Evolutionary conservation across 2,329 filamentous ascomycete genomes (phyloP), one percentile per base, ranked within the genome.

Genomic region (Ceratocystis alfenasii): DNA sequence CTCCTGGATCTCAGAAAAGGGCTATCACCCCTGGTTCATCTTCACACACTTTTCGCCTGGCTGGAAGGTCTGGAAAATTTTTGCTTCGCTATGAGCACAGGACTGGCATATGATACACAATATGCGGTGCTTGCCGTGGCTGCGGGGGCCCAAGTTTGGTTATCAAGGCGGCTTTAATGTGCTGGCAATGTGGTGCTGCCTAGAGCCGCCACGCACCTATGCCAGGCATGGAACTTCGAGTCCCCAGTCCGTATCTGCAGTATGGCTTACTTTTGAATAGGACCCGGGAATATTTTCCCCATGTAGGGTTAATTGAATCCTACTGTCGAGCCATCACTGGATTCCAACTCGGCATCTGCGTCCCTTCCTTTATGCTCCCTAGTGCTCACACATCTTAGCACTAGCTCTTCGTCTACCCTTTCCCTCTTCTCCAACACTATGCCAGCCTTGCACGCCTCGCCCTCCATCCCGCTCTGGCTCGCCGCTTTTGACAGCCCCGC

Each of bases 401-500:
- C 53, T 6, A 17, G 25, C 15, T 33, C 33, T 30, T 30, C 28
- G 28, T 59, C 25, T 20, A 8, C 59, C n/a, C 17, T 20, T 62
- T 22, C 33, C 33, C 22, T 62, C n/a, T 62, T 44, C n/a, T 62
- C 25, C 33, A 62, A 59, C 28, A 33, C 53, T 17, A 59, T 36
- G 53, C 22, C 59, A 6, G 33, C 17, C 17, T 25, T 36, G 5
- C 8, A 62, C 10, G 44, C 33, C 22, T 36, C 36, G 59, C 28
- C 59, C 20, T 15, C 22, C 17, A 25, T 17, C 12, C 59, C n/a
- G 10, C 17, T 62, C 7, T 45, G n/a, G 2, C 17, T 28, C 17
- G 8, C 22, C 10, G 28, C n/a, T 5, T 15, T 41, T 12, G 36
- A 41, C 8, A 10, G 20, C 60, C n/a, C 20, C 50, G 46, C 45